Base-by-base conservation (phyloP, 2,329 filamentous ascomycete species). In the Microdochium paspali region DNA sequence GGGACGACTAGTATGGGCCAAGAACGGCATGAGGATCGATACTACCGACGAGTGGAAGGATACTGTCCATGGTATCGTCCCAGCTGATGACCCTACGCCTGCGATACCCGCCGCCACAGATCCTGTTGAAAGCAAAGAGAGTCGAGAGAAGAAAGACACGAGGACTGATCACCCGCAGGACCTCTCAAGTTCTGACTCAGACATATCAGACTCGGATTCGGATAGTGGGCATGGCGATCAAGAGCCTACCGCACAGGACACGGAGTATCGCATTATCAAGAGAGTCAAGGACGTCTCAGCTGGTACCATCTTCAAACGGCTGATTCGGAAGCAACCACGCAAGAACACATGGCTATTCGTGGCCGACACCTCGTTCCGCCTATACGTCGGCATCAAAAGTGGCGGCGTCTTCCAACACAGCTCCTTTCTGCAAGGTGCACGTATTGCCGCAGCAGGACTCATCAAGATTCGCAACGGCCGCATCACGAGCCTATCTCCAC, bases 321-420 rank as follows among this genome's bases (percentile, higher is more conserved):
- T 95, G 5, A 73, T 93, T 15, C 80, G 87, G 50, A 85, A 87
- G 53, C 83, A 85, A 0, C 85, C 90, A 32, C 86, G 83, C 63
- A 89, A 89, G 52, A 90, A 91, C 58, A 93, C 87, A 4, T 95
- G 90, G 90, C 94, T 95, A 53, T 96, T 95, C 58, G 90, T 90
- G 7, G 85, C 86, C 23, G 90, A 95, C 65, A 91, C 87, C 1
- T 84, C 79, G 1, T 93, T 90, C 62, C 80, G 87, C 1, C 72
- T 95, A 0, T 95, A 95, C 62, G 81, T 95, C 28, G 90, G 90
- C 44, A 93, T 95, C 69, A 95, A 96, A 60, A 81, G 87, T 62
- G 85, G 82, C 3, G 90, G 90, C 10, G 82, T 86, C 4, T 96
- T 96, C 58, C 90, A 95, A 58, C 90, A 95, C 65, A 90, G 85